phyloP scores from a whole-genome alignment of 129 eudicot genomes.

The Flaveria sonorensis region DNA sequence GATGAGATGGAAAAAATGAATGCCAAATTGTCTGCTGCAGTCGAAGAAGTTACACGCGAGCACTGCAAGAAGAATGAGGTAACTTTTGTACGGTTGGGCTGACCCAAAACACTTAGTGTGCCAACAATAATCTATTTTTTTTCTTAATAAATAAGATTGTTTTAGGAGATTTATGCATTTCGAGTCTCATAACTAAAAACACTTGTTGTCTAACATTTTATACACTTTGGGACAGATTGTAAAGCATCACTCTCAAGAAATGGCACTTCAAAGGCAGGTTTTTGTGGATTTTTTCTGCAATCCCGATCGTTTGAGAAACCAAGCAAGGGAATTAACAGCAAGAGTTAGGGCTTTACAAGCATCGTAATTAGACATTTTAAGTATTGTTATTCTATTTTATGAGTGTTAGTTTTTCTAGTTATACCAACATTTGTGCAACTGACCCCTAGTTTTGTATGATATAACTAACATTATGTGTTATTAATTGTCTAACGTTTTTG shows the following conservation, averaged over 20 bases:
- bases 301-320: constrained; percentile 83
- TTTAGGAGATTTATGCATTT: not conserved
- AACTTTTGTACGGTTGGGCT: constrained; percentile 1
- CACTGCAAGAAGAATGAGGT: constrained; percentile 97
- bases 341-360: constrained; percentile 87
- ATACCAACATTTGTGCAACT: not conserved
- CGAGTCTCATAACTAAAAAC: not conserved
- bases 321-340: constrained; percentile 77
- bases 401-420: not conserved
- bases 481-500: not conserved
- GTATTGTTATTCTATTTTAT: not conserved
- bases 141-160: not conserved
- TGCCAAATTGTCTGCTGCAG: constrained; percentile 78
- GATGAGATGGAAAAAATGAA: constrained; percentile 89
- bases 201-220: not conserved
- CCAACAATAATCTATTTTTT: not conserved
- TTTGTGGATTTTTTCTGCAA: constrained; percentile 94
- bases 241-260: constrained; percentile 91
- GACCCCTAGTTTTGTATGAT: constrained; percentile 1
- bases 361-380: constrained; percentile 35
- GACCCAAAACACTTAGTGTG: not conserved
- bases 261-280: constrained; percentile 82
- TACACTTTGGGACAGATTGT: constrained; percentile 52
- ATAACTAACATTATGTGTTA: not conserved
- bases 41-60: constrained; percentile 90